These are phyloP conservation scores for Osmanthus fragrans DNA, from an alignment of 257 asterid genomes.

Conservation along the genomic window DNA sequence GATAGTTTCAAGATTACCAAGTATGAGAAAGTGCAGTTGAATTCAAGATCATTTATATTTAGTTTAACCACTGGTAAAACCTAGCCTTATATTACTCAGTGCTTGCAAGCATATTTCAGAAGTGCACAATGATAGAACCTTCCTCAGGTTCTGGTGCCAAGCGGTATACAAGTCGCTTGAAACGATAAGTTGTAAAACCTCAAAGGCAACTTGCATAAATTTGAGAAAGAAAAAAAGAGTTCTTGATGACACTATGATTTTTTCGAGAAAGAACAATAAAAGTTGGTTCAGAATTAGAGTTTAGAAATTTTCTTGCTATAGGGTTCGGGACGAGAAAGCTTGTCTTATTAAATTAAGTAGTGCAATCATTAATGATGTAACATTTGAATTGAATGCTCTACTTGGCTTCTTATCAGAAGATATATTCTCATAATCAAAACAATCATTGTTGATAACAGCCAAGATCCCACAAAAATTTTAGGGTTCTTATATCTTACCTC, in stretches of 20 bases:
- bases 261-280: neutral
- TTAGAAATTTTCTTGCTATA: neutral
- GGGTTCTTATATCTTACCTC: conserved; percentile 62
- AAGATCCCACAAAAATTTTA: conserved; percentile 18
- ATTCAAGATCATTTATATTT: neutral
- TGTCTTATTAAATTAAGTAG: too few relatives aligned
- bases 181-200: neutral
- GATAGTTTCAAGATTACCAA: too few relatives aligned
- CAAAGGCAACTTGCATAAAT: neutral
- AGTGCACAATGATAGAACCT: too few relatives aligned
- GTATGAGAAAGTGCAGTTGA: too few relatives aligned
- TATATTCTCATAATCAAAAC: neutral
- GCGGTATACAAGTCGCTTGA: neutral
- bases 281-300: neutral
- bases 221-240: neutral
- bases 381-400: neutral
- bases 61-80: neutral
- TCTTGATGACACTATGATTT: neutral
- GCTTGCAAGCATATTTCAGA: neutral
- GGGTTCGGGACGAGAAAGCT: too few relatives aligned
- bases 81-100: neutral
- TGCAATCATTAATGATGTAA: too few relatives aligned
- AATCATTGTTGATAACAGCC: conserved; percentile 16
- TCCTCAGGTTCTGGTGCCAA: neutral
- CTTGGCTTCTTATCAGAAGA: neutral